Conservation (phyloP, 176 grass and related monocot genomes). For the Dactylis glomerata region DNA sequence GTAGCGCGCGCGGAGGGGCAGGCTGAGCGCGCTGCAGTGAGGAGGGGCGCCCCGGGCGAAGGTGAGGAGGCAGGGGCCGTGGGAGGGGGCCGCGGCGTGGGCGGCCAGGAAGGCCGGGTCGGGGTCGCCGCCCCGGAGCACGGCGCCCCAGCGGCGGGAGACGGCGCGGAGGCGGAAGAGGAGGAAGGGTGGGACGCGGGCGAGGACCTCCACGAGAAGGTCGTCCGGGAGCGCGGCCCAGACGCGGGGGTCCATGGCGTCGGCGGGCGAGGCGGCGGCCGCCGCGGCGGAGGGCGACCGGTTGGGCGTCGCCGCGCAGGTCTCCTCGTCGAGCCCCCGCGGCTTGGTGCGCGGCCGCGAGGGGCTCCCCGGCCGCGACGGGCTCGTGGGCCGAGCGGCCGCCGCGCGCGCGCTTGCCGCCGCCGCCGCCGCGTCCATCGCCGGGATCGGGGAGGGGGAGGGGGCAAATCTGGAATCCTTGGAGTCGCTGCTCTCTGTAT, state of each 20-base stretch:
- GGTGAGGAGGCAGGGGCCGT: conserved; percentile 86
- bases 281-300: conserved; percentile 23
- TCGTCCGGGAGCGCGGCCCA: conserved; percentile 79
- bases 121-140: conserved; percentile 50
- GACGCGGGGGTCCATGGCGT: conserved; percentile 69
- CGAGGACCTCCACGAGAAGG: conserved; percentile 75
- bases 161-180: conserved; percentile 70
- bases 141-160: conserved; percentile 66
- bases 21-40: conserved; percentile 70
- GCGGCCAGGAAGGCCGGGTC: conserved; percentile 71
- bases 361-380: conserved; percentile 63
- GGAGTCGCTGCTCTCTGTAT: neutral
- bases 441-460: conserved; percentile 4
- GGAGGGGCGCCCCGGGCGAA: conserved; percentile 39
- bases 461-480: neutral
- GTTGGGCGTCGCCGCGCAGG: conserved; percentile 40
- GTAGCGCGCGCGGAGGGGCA: conserved; percentile 77
- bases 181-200: conserved; percentile 85
- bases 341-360: conserved; percentile 75
- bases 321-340: conserved; percentile 86
- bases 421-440: conserved; percentile 22
- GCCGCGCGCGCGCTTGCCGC: conserved; percentile 1
- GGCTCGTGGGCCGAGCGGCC: conserved; percentile 42
- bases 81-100: conserved; percentile 61
- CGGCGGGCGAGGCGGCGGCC: conserved; percentile 19